Base-by-base conservation (phyloP, 176 grass and related monocot genomes). In the Triticum urartu region DNA sequence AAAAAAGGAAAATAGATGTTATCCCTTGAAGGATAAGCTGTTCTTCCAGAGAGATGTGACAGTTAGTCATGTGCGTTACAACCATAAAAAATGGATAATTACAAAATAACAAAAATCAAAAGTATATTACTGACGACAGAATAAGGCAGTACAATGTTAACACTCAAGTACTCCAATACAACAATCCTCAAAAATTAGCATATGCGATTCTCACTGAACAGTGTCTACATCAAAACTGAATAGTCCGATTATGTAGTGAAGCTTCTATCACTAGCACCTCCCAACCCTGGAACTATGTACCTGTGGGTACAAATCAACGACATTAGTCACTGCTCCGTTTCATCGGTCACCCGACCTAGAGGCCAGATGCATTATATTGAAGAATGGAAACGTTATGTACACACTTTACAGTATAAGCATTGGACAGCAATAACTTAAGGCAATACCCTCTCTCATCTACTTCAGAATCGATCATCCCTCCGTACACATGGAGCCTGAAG, bases 371-470 rank as follows among this genome's bases (percentile, higher is more conserved):
- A 74, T 11, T 59, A 79, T 4, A 2, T 61, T 77, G 1, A 86
- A 34, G 13, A 39, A 70, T 3, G 36, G 14, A 77, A 17, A 21
- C 11, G 5, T 61, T 25, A 14, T 74, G 35, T 48, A 75, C 40
- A 62, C 36, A 72, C 67, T 64, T 68, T 54, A 48, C 24, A 73
- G 24, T 18, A 66, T 36, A 59, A 22, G 18, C 60, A 58, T 47
- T 74, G 33, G 73, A 36, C 6, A 25, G 25, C 66, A 36, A 61
- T 33, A 59, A 67, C 72, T 64, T 43, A 42, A 39, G 88, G 81
- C 26, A 80, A 62, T 98, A 99, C 97, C 97, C 97, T 96, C 87
- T 95, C 88, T 96, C 92, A 78, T 99, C 92, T 83, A 99, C 97
- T 83, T 90, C 87, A 25, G 94, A 87, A 91, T 99, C 97, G 64